Conservation (phyloP, 768 basidiomycete species). For the Psilocybe cyanescens region DNA sequence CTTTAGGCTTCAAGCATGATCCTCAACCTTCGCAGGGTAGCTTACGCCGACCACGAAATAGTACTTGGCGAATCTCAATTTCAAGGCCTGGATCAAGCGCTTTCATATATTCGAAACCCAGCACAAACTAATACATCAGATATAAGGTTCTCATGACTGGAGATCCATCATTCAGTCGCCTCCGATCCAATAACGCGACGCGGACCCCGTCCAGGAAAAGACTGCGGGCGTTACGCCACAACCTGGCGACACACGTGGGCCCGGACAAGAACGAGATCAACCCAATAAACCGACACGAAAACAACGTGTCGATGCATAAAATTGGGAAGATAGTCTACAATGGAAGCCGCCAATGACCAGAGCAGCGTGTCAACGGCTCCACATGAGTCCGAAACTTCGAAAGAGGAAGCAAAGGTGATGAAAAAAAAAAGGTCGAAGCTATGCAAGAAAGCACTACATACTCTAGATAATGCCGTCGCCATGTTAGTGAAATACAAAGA, state of each 20-base stretch:
- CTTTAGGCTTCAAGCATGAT: not conserved
- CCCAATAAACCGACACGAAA: not conserved
- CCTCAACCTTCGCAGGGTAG: constrained; percentile 1
- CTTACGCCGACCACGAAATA: not conserved
- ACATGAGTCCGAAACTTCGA: not conserved
- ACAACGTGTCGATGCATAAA: not conserved
- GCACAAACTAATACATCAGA: not conserved
- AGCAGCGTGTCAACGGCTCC: not conserved
- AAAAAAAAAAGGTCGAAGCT: constrained; percentile 1
- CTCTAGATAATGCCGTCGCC: constrained; percentile 7
- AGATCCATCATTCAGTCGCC: too few relatives aligned
- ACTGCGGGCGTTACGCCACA: not conserved
- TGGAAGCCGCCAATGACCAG: not conserved
- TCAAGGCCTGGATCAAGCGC: not conserved
- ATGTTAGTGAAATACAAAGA: constrained; percentile 1
- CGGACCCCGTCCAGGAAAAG: not conserved
- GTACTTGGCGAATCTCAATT: not conserved
- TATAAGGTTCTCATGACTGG: not conserved
- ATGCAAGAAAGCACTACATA: constrained; percentile 19
- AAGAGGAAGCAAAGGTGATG: not conserved
- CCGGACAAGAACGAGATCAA: not conserved
- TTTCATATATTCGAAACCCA: not conserved
- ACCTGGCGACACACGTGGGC: not conserved
- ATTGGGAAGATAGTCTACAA: constrained; percentile 3
- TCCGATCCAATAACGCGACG: too few relatives aligned